Conservation (phyloP, 208 protist species). For the Naegleria fowleri region DNA sequence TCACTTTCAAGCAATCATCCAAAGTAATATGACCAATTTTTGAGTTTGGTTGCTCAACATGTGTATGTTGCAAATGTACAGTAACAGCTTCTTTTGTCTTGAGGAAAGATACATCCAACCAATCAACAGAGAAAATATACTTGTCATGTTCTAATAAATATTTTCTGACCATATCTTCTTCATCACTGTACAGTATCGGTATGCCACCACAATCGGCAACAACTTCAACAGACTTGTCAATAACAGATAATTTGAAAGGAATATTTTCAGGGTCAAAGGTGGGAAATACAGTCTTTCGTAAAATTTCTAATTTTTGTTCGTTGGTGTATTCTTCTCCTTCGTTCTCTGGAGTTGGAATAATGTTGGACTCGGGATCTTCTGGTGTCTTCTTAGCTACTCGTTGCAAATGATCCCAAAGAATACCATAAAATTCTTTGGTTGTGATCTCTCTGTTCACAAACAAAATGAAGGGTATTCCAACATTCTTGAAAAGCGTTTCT, state of each 20-base stretch:
- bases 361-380: neutral
- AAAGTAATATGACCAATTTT: neutral
- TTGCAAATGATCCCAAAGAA: neutral
- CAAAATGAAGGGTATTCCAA: neutral
- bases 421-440: neutral
- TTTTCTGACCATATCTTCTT: neutral
- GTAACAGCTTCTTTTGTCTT: constrained; percentile 7
- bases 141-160: neutral
- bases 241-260: neutral
- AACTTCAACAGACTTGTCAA: neutral
- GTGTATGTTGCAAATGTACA: neutral
- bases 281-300: neutral
- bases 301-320: neutral
- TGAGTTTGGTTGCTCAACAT: neutral
- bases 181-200: neutral
- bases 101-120: neutral
- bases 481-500: neutral
- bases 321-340: neutral
- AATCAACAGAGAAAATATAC: neutral
- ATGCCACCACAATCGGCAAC: neutral
- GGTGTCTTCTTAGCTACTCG: neutral
- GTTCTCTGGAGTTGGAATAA: neutral
- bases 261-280: neutral
- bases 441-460: neutral
- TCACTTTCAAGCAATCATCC: constrained; percentile 48